These are phyloP conservation scores for Priceomyces medius DNA, from an alignment of 805 yeast genomes.

Conservation along the genomic window DNA sequence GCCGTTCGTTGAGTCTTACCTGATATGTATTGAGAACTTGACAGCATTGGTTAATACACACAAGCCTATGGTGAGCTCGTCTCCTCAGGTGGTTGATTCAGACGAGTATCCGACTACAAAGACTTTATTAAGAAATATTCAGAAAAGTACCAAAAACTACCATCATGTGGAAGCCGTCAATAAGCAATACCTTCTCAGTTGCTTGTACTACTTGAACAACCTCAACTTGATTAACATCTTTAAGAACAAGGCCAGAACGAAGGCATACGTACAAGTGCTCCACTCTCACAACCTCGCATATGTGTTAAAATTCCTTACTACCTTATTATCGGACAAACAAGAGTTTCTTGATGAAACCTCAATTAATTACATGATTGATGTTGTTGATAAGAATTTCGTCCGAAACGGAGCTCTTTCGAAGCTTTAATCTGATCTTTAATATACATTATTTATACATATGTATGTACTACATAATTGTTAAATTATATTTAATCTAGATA, in stretches of 20 bases:
- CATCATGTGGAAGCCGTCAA: constrained; percentile 34
- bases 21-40: constrained; percentile 26
- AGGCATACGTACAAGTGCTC: constrained; percentile 36
- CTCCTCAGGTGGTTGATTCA: constrained; percentile 20
- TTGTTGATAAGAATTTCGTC: constrained; percentile 28
- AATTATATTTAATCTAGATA: no score
- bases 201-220: constrained; percentile 38
- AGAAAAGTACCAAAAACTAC: constrained; percentile 13
- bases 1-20: constrained; percentile 36
- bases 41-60: neutral
- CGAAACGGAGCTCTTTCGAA: constrained; percentile 6
- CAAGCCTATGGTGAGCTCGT: constrained; percentile 2
- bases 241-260: constrained; percentile 42
- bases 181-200: constrained; percentile 42
- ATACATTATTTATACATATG: no score
- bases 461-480: no score
- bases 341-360: constrained; percentile 13
- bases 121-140: constrained; percentile 27
- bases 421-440: no score
- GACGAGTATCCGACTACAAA: constrained; percentile 34
- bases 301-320: constrained; percentile 7
- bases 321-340: constrained; percentile 7
- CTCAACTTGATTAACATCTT: constrained; percentile 33
- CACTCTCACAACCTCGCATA: constrained; percentile 26
- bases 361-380: constrained; percentile 30